These are phyloP conservation scores for Eremothecium cymbalariae DNA, from an alignment of 1,139 yeast genomes.

Conservation along the genomic window DNA sequence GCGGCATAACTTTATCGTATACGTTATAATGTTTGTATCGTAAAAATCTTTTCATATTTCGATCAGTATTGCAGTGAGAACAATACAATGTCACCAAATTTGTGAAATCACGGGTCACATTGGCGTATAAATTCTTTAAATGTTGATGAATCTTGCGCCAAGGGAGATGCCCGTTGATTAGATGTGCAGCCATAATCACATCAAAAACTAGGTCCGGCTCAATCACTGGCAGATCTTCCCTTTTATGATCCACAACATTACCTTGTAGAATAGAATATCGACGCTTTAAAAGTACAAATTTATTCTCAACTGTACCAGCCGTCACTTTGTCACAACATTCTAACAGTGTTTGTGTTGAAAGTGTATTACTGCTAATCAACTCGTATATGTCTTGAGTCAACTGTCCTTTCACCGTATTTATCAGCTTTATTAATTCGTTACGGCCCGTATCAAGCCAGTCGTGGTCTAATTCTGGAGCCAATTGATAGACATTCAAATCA, in stretches of 20 bases:
- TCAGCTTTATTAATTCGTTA: constrained; percentile 18
- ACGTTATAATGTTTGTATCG: constrained; percentile 18
- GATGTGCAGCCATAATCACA: constrained; percentile 26
- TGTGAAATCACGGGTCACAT: constrained; percentile 22
- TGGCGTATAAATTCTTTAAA: constrained; percentile 21
- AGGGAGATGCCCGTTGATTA: constrained; percentile 25
- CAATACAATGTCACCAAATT: constrained; percentile 22
- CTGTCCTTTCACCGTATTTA: constrained; percentile 23
- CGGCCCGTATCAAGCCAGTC: constrained; percentile 23
- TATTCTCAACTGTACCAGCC: constrained; percentile 18
- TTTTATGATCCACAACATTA: constrained; percentile 22
- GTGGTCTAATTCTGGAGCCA: constrained; percentile 12
- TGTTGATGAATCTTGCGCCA: constrained; percentile 16
- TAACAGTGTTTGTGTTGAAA: constrained; percentile 19
- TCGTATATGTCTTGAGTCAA: constrained; percentile 25
- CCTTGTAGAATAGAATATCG: constrained; percentile 23
- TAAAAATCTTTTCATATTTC: constrained; percentile 12
- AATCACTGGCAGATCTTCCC: constrained; percentile 22
- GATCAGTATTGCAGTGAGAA: constrained; percentile 24
- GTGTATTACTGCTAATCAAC: constrained; percentile 16
- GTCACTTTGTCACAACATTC: constrained; percentile 18
- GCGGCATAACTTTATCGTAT: constrained; percentile 20
- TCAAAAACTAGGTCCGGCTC: constrained; percentile 28
- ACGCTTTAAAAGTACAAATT: constrained; percentile 19
- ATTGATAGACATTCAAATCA: constrained; percentile 6